Base-by-base conservation (phyloP, 2,329 filamentous ascomycete genomes). In the Pseudocercospora vitis region DNA sequence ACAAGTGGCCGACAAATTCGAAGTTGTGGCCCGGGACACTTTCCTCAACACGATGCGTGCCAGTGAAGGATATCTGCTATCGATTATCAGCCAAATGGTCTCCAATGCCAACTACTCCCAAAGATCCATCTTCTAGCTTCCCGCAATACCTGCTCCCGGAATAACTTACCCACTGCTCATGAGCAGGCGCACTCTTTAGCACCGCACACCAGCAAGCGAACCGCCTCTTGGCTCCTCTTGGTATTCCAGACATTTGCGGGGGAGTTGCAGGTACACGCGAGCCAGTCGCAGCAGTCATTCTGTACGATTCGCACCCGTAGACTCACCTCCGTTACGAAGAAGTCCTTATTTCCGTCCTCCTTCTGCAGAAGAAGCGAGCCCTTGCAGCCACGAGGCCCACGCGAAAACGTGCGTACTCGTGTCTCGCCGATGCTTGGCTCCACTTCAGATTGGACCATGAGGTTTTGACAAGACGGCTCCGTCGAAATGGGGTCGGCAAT, bases 201-300 rank as follows among this genome's bases (percentile, higher is more conserved):
- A n/a, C n/a, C 37, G n/a, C 19, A 23, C 9, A 40, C 21, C 18
- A 16, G n/a, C 37, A n/a, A n/a, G n/a, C n/a, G n/a, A n/a, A 23
- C 37, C 19, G 21, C n/a, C 37, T 42, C 37, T 42, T 42, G 37
- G 37, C 37, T 21, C 37, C 11, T 24, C 37, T 42, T 42, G 37
- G 37, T 42, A 42, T 42, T 26, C 37, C 24, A 12, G 37, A 42
- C 37, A 42, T 42, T 11, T 42, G 37, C 37, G 37, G 37, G 37
- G 37, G 21, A 42, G 14, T 23, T 21, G 37, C 31, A 35, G 7
- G 7, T n/a, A n/a, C n/a, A 9, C 5, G n/a, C 31, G 31, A 35
- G 21, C 37, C 37, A 42, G 3, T 42, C 21, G 21, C 19, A n/a
- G 37, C 37, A 12, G 16, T n/a, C n/a, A n/a, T n/a, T n/a, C n/a